A percentile compares a stretch with the other conserved stretches of the same genome.
phyloP scores from a whole-genome alignment of 257 asterid genomes.

The Penstemon barbatus region DNA sequence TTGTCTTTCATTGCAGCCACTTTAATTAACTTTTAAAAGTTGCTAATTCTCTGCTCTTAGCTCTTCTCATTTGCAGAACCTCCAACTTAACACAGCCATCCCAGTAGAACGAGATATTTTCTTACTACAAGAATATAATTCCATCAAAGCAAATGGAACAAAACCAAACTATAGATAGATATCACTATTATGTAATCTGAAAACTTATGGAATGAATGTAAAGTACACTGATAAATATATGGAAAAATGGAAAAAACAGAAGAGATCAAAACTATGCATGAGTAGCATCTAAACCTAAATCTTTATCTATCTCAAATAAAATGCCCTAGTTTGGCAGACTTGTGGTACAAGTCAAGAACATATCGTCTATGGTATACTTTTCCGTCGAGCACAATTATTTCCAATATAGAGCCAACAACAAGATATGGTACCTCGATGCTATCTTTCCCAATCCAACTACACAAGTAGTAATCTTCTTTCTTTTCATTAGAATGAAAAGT shows the following conservation, averaged over 20 bases:
- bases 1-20: background rate
- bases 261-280: background rate
- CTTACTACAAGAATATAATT: background rate
- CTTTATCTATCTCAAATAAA: constrained; percentile 9
- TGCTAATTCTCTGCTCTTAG: background rate
- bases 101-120: background rate
- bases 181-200: background rate
- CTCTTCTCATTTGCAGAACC: background rate
- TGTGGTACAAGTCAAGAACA: background rate
- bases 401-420: constrained; percentile 16
- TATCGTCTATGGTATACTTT: background rate
- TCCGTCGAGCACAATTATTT: constrained; percentile 11
- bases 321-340: background rate
- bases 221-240: background rate
- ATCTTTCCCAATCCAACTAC: constrained; percentile 96
- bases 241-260: background rate
- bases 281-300: background rate
- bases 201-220: background rate
- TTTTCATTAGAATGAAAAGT: constrained; percentile 89
- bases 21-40: background rate
- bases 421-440: constrained; percentile 72
- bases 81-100: background rate
- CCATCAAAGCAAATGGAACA: background rate
- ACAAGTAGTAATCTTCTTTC: constrained; percentile 87
- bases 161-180: background rate